Evolutionary conservation across 1,284 basidiomycete species (phyloP), one percentile per base, ranked within the genome.

Genomic region (Ganoderma multipileum): DNA sequence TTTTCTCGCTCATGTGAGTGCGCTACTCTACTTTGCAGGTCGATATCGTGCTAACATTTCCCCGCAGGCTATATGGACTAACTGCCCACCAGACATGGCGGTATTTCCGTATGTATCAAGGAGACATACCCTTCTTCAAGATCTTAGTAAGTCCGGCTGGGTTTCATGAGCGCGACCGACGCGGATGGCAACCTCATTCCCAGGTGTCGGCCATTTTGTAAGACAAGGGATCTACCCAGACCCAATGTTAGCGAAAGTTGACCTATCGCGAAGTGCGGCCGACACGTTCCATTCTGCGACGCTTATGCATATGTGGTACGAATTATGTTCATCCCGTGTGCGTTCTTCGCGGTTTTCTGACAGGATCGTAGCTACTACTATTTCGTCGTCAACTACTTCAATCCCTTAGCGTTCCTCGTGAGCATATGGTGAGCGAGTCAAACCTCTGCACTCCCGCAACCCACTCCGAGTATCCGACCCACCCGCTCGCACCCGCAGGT

Each of bases 61-160:
- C 3, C 23, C 7, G 7, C 20, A 63, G 62, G 62, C 50, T 63
- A 2, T 63, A 52, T 36, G 62, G 62, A 2, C 36, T 63, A 30
- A 63, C 62, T 16, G 62, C 36, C 3, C 62, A 63, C 38, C 62
- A 63, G 62, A 52, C 62, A 16, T 63, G 23, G n/a, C 50, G 50
- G n/a, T 63, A 63, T 23, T 63, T 63, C 50, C 33, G 62, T 2
- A 63, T 54, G 50, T 63, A 63, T n/a, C n/a, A 14, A 9, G 18
- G n/a, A 2, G 62, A 63, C 26, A 52, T 39, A 12, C 44, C 18
- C 14, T 26, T 47, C 33, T 33, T 63, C 23, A 52, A 63, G 50
- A 39, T 41, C 1, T 38, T 44, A n/a, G 62, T 63, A 18, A 12
- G 62, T 63, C 1, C 2, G 14, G 11, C 7, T 14, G 47, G 2